Percentiles rank a stretch among this genome's conserved stretches.
These are phyloP conservation scores for Curvularia hawaiiensis DNA, from an alignment of 2,329 filamentous ascomycete species.

Conservation along the genomic window DNA sequence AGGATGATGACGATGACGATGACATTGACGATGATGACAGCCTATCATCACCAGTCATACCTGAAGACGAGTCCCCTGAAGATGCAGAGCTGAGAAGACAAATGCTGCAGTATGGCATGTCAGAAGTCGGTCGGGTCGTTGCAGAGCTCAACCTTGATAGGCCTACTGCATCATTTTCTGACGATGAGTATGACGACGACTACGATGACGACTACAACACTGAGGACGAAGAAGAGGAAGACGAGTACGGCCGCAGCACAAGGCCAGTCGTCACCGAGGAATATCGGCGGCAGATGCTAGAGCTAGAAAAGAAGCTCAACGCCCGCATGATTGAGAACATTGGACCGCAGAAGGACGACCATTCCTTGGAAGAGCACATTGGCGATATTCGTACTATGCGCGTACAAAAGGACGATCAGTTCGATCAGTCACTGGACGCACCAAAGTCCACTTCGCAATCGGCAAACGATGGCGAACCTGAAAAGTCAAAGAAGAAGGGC, in stretches of 20 bases:
- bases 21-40: constrained; percentile 48
- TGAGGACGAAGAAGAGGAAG: constrained; percentile 70
- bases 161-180: constrained; percentile 55
- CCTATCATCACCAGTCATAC: constrained; percentile 61
- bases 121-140: constrained; percentile 88
- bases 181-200: constrained; percentile 52
- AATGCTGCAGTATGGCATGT: constrained; percentile 89
- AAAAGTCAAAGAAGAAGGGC: constrained; percentile 60
- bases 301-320: constrained; percentile 79
- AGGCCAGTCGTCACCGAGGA: constrained; percentile 70
- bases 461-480: constrained; percentile 9
- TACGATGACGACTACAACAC: constrained; percentile 44
- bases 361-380: constrained; percentile 53
- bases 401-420: constrained; percentile 48
- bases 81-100: constrained; percentile 81
- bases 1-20: constrained; percentile 38
- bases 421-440: constrained; percentile 30
- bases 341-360: constrained; percentile 53
- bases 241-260: constrained; percentile 76
- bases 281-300: constrained; percentile 82
- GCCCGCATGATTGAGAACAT: constrained; percentile 62
- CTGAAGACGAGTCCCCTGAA: constrained; percentile 76
- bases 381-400: constrained; percentile 64
- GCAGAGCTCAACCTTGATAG: constrained; percentile 88
- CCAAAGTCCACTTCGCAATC: constrained; percentile 4